Base-by-base conservation (phyloP, 192 early-diverging fungal species). In the Coemansia sp. region DNA sequence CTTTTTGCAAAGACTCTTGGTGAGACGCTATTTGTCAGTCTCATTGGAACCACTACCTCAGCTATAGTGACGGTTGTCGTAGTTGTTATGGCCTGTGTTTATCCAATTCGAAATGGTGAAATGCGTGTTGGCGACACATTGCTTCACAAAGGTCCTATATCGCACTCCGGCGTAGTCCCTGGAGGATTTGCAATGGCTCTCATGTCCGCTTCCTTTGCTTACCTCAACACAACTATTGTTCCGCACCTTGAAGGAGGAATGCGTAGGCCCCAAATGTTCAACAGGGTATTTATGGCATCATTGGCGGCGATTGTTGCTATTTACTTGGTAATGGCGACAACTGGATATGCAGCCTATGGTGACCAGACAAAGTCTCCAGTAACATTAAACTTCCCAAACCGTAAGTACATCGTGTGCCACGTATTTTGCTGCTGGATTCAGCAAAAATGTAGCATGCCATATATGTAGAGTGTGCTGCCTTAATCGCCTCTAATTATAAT, bases 341-440 rank as follows among this genome's bases (percentile, higher is more conserved):
- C 87, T 0, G 92, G 90, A 0, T 94, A 94, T 61, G 73, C 76
- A 60, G 87, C 88, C 0, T 94, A 91, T 67, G 92, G 92, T 24
- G 67, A 77, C 36, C 62, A 67, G 21, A 86, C 89, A 6, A 43
- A 69, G 23, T 90, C 86, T 3, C 92, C 91, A 5, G 88, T 92
- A 44, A 84, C 88, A 16, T 68, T 81, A 35, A 92, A 87, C 64
- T 77, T 94, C 8, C 88, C 89, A 15, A 80, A 81, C 59, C 76
- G 87, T 63, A 81, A 73, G 68, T 70, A 38, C 6, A 39, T 39
- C 16, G 11, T 57, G 14, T 2, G 30, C 0, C 5, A 41, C 2
- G 39, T 14, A 41, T 41, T 39, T 41, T 41, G 39, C 7, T 4
- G 39, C 39, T 41, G 39, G 5, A 3, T 30, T 30, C 30, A 30